Percentiles rank a stretch among this genome's conserved stretches.
These are phyloP conservation scores for Mortierella sp. DNA, from an alignment of 371 early-diverging fungal species.

Conservation along the genomic window DNA sequence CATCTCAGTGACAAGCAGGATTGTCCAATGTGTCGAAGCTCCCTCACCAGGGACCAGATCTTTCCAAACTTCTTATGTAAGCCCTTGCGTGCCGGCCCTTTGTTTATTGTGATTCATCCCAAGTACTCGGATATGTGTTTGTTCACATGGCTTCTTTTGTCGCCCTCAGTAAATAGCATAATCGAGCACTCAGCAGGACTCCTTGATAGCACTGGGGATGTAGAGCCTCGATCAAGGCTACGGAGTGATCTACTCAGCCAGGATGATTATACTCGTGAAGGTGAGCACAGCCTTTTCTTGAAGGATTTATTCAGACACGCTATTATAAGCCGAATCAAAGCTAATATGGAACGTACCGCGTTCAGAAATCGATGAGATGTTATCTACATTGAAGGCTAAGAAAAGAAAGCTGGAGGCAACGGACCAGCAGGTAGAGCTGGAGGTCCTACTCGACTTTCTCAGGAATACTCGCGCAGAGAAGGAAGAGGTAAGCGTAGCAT, in stretches of 20 bases:
- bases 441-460: conserved; percentile 72
- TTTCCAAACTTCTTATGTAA: conserved; percentile 86
- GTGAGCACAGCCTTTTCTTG: too few relatives aligned
- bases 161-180: conserved; percentile 37
- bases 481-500: conserved; percentile 46
- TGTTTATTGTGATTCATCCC: background rate
- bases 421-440: conserved; percentile 62
- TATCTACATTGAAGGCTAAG: conserved; percentile 65
- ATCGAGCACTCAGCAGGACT: conserved; percentile 31
- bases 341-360: too few relatives aligned
- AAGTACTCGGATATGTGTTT: too few relatives aligned
- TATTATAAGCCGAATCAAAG: too few relatives aligned
- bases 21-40: conserved; percentile 80
- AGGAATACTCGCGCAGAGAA: conserved; percentile 63
- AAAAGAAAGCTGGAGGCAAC: conserved; percentile 65
- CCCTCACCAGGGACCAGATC: conserved; percentile 70
- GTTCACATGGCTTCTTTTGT: too few relatives aligned
- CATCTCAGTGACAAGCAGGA: conserved; percentile 68
- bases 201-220: conserved; percentile 9
- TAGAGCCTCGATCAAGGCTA: conserved; percentile 16
- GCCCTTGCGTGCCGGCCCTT: conserved; percentile 28
- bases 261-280: conserved; percentile 40
- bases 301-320: too few relatives aligned
- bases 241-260: conserved; percentile 34
- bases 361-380: conserved; percentile 64